Evolutionary conservation across 2,329 filamentous ascomycete genomes (phyloP).

Genomic region (Sporothrix pallida): DNA sequence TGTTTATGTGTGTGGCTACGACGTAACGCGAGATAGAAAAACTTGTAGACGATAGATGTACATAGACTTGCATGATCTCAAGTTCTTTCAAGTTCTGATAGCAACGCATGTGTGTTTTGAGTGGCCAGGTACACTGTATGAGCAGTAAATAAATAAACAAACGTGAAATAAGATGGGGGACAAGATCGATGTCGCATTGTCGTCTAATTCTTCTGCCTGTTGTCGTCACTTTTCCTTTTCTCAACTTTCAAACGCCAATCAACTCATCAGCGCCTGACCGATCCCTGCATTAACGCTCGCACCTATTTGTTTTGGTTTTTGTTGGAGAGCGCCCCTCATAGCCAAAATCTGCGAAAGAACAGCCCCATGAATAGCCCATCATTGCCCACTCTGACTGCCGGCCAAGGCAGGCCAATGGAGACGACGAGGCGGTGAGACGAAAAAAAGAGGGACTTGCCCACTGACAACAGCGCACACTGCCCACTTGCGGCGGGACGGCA

Average conservation of each 20-base stretch:
- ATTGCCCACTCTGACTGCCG: background rate
- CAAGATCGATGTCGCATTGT: background rate
- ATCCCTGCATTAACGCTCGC: background rate
- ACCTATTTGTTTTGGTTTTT: slow-evolving; percentile 17
- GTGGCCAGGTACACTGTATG: background rate
- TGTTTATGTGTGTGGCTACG: background rate
- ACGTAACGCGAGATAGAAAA: background rate
- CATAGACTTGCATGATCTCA: slow-evolving; percentile 19
- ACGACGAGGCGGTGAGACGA: slow-evolving; percentile 28
- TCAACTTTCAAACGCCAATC: slow-evolving; percentile 2
- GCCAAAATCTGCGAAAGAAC: background rate
- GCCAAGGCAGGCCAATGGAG: slow-evolving; percentile 21
- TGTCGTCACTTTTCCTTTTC: background rate
- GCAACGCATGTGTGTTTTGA: background rate
- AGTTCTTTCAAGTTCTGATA: background rate
- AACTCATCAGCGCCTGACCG: slow-evolving; percentile 5
- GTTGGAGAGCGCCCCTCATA: slow-evolving; percentile 17
- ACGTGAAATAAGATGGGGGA: background rate
- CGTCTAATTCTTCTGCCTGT: background rate
- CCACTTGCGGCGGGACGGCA: slow-evolving; percentile 25
- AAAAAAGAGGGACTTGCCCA: slow-evolving; percentile 11
- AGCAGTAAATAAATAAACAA: background rate
- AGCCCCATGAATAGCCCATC: background rate
- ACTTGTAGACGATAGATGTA: background rate
- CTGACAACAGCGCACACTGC: background rate